These are phyloP conservation scores for Fusarium sp. DNA, from an alignment of 2,329 filamentous ascomycete genomes.

Conservation along the genomic window DNA sequence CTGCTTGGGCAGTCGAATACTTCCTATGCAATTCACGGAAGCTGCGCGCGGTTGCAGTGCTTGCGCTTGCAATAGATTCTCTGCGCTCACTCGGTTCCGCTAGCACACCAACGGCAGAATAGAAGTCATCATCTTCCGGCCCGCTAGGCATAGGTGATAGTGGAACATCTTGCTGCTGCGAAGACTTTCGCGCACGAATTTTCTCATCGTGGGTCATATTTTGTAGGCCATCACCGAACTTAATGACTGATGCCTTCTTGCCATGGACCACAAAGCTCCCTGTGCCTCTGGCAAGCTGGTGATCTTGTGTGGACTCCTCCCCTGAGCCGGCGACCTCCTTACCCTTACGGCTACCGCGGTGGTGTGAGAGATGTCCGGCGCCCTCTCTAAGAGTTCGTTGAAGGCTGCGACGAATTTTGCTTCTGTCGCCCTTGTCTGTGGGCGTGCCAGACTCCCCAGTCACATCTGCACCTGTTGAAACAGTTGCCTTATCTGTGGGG, in stretches of 20 bases:
- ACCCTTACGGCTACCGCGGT: conserved; percentile 80
- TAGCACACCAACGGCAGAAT: conserved; percentile 60
- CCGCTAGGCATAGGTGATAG: conserved; percentile 51
- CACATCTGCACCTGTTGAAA: conserved; percentile 48
- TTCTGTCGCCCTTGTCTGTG: conserved; percentile 63
- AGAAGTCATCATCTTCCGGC: conserved; percentile 61
- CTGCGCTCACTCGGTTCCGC: conserved; percentile 62
- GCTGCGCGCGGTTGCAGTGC: conserved; percentile 74
- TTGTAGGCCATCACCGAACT: conserved; percentile 93
- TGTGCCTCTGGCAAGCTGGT: conserved; percentile 79
- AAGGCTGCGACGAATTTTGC: conserved; percentile 83
- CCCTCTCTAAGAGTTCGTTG: conserved; percentile 90
- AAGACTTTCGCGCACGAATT: conserved; percentile 69
- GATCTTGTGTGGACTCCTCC: conserved; percentile 62
- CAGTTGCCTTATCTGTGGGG: conserved; percentile 50
- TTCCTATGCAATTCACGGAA: conserved; percentile 72
- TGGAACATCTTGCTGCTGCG: conserved; percentile 55
- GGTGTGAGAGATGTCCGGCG: conserved; percentile 72
- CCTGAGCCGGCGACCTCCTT: conserved; percentile 64
- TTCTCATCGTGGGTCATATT: conserved; percentile 80
- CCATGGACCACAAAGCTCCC: conserved; percentile 97
- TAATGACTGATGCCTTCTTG: conserved; percentile 97
- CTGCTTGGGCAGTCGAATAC: conserved; percentile 64
- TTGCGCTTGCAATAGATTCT: conserved; percentile 71
- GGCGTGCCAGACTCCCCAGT: conserved; percentile 49